Conservation (phyloP, 208 protist species). For the Acanthamoeba rhysodes region DNA sequence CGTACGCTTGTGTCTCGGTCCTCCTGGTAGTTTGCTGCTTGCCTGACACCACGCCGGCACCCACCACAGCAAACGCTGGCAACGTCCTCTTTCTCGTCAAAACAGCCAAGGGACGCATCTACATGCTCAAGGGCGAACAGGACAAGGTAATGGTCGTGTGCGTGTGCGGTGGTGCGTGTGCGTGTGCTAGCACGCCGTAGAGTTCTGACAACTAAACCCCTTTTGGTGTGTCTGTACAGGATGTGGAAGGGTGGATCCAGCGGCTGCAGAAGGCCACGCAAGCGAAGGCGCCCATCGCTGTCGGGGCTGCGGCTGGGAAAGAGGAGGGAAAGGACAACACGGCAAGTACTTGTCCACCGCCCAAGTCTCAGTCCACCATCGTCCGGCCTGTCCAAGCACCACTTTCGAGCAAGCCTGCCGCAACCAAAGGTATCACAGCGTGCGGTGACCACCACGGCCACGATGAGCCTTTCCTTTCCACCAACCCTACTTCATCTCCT, state of each 20-base stretch:
- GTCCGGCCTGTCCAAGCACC: too few species aligned
- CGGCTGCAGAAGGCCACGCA: background rate
- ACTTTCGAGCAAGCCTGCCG: background rate
- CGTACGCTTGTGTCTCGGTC: background rate
- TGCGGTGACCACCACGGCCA: background rate
- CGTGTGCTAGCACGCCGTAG: too few species aligned
- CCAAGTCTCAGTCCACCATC: constrained; percentile 9
- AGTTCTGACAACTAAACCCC: too few species aligned
- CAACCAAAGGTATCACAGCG: background rate
- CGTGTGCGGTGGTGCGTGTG: too few species aligned
- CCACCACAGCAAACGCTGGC: background rate
- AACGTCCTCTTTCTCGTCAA: constrained; percentile 42
- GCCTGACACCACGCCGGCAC: background rate
- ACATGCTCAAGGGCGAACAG: constrained; percentile 55
- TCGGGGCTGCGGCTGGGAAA: background rate
- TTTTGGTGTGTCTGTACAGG: background rate
- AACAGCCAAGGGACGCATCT: constrained; percentile 46
- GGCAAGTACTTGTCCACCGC: background rate
- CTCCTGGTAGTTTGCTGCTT: background rate
- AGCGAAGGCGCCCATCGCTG: background rate
- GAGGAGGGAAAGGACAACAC: background rate
- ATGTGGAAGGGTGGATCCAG: constrained; percentile 6
- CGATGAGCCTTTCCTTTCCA: background rate
- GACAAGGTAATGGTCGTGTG: background rate
- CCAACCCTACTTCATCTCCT: background rate